phyloP scores from a whole-genome alignment of 768 basidiomycete genomes.

The Leccinum longicurvipes region DNA sequence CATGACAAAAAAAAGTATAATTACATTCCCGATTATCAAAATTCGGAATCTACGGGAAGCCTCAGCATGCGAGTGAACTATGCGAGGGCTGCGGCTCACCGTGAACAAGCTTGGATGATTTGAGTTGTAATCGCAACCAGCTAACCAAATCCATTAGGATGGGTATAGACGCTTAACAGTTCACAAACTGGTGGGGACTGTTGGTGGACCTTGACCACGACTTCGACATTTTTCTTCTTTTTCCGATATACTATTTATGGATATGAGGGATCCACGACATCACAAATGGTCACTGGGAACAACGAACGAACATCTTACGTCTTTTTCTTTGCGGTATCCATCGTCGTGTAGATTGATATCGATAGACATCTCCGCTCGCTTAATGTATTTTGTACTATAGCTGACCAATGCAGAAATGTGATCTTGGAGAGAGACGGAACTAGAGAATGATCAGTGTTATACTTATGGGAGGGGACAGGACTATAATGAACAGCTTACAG shows the following conservation, averaged over 20 bases:
- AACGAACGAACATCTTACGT: constrained; percentile 6
- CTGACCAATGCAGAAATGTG: background rate
- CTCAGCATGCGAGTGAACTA: background rate
- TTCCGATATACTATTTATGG: constrained; percentile 9
- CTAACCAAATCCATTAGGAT: background rate
- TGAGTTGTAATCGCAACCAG: constrained; percentile 2
- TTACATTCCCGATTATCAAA: constrained; percentile 17
- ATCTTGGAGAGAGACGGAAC: background rate
- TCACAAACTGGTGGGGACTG: background rate
- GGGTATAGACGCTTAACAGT: background rate
- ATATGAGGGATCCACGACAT: background rate
- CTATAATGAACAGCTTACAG: constrained; percentile 3
- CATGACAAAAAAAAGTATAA: background rate
- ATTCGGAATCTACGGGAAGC: constrained; percentile 8
- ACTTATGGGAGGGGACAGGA: background rate
- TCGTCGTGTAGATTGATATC: constrained; percentile 1
- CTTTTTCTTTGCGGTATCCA: background rate
- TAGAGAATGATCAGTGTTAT: constrained; percentile 1
- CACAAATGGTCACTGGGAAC: background rate
- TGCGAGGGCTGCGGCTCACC: background rate
- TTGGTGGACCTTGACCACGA: constrained; percentile 1
- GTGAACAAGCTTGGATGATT: constrained; percentile 10
- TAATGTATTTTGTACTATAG: background rate
- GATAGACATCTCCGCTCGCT: background rate
- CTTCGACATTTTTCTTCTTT: constrained; percentile 6